phyloP scores from a whole-genome alignment of 2,329 filamentous ascomycete genomes.

The Epichloe festucae region DNA sequence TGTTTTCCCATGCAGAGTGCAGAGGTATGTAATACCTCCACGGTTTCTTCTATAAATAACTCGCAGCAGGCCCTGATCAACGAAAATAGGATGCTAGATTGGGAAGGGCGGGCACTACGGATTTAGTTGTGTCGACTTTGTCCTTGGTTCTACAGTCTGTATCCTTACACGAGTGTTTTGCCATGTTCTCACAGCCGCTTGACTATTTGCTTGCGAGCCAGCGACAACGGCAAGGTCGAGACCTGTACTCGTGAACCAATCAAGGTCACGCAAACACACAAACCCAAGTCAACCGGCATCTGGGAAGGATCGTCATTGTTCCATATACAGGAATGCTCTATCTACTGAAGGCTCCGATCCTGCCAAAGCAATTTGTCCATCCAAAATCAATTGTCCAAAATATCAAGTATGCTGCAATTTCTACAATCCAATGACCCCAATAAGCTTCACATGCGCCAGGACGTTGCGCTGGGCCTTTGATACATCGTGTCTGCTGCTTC shows the following conservation, averaged over 20 bases:
- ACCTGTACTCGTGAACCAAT: background rate
- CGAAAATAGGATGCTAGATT: no score
- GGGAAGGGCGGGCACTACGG: no score
- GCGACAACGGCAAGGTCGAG: no score
- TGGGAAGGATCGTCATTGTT: slow-evolving; percentile 20
- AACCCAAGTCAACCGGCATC: background rate
- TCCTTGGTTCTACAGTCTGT: no score
- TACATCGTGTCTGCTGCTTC: background rate
- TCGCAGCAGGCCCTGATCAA: no score
- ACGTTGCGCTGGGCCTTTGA: slow-evolving; percentile 5
- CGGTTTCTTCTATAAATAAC: no score
- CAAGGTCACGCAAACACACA: background rate
- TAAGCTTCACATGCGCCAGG: slow-evolving; percentile 11
- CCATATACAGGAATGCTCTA: slow-evolving; percentile 30
- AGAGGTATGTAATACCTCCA: no score
- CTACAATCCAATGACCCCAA: slow-evolving; percentile 15
- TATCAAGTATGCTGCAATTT: slow-evolving; percentile 9
- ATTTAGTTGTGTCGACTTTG: no score
- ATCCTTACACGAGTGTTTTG: no score
- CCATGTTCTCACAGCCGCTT: no score
- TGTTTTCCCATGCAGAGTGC: no score
- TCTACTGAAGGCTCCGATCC: slow-evolving; percentile 26
- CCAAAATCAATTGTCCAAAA: slow-evolving; percentile 5
- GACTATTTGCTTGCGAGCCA: no score
- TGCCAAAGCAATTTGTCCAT: slow-evolving; percentile 21